phyloP scores from a whole-genome alignment of 345 rosid species.

The Lenwebbia sp. region DNA sequence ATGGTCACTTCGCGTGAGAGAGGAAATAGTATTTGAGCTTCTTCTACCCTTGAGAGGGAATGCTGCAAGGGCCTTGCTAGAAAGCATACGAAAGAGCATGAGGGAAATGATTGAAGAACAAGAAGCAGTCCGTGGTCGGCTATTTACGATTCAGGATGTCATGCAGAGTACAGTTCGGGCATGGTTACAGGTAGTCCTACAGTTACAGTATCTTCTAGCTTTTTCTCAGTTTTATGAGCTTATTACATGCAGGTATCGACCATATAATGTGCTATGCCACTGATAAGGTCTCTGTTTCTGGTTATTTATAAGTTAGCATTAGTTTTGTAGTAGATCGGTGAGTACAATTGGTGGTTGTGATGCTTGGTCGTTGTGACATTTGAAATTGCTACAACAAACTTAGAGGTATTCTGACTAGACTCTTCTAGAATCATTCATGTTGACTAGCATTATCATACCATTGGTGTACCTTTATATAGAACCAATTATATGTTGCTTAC shows the following conservation, averaged over 20 bases:
- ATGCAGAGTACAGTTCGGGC: conserved; percentile 50
- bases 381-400: not conserved
- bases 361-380: not conserved
- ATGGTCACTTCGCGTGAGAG: conserved; percentile 60
- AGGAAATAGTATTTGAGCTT: conserved; percentile 52
- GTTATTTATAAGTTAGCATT: not conserved
- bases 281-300: not conserved
- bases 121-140: too few species aligned
- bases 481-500: not conserved
- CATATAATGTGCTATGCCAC: not conserved
- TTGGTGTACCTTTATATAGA: not conserved
- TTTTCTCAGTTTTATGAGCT: not conserved
- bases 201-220: not conserved
- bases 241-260: not conserved
- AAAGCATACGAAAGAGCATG: too few species aligned
- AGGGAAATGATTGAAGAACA: too few species aligned
- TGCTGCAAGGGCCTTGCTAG: conserved; percentile 19
- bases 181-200: conserved; percentile 40
- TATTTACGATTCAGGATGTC: too few species aligned
- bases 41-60: conserved; percentile 32
- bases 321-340: not conserved
- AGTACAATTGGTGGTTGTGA: not conserved
- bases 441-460: not conserved
- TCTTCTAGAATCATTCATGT: not conserved
- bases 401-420: not conserved